Percentiles rank a stretch among this genome's conserved stretches.
Evolutionary conservation across 352 stramenopile species (phyloP).

Genomic region (Thraustochytrium sp.): DNA sequence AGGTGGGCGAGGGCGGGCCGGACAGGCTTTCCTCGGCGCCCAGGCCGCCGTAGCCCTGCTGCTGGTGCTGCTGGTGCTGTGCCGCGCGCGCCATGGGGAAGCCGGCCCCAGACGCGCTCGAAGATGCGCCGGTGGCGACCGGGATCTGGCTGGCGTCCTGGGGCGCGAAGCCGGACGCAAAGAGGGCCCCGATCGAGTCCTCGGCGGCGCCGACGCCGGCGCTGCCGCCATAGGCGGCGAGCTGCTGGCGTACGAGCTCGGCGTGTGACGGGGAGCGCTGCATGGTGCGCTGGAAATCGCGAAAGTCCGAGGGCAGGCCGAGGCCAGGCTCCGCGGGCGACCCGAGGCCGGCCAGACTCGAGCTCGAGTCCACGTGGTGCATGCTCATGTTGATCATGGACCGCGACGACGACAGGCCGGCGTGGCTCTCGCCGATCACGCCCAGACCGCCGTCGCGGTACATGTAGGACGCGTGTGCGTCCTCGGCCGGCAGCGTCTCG

Average conservation of each 20-base stretch:
- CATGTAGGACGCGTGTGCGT: background rate
- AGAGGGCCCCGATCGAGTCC: background rate
- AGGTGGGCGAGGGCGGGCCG: background rate
- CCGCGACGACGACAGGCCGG: background rate
- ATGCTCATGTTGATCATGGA: constrained; percentile 35
- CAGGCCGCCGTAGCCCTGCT: background rate
- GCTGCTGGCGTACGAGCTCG: background rate
- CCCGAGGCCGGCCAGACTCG: background rate
- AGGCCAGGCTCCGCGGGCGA: background rate
- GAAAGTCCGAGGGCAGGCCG: background rate
- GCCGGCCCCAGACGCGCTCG: background rate
- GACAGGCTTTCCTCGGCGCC: background rate
- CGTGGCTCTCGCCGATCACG: background rate
- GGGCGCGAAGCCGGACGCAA: background rate
- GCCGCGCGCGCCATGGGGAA: too few species aligned
- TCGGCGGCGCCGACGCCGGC: background rate
- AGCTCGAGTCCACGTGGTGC: background rate
- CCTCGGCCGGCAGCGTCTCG: background rate
- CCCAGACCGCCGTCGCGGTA: background rate
- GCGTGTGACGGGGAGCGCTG: background rate
- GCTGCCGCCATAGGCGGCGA: background rate
- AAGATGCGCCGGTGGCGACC: background rate
- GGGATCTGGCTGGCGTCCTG: constrained; percentile 33
- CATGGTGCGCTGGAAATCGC: constrained; percentile 1
- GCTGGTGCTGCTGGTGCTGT: background rate